Percentiles rank a stretch among this genome's conserved stretches.
phyloP scores from a whole-genome alignment of 2,329 filamentous ascomycete genomes.

The Pyrenophora tritici-repentis region DNA sequence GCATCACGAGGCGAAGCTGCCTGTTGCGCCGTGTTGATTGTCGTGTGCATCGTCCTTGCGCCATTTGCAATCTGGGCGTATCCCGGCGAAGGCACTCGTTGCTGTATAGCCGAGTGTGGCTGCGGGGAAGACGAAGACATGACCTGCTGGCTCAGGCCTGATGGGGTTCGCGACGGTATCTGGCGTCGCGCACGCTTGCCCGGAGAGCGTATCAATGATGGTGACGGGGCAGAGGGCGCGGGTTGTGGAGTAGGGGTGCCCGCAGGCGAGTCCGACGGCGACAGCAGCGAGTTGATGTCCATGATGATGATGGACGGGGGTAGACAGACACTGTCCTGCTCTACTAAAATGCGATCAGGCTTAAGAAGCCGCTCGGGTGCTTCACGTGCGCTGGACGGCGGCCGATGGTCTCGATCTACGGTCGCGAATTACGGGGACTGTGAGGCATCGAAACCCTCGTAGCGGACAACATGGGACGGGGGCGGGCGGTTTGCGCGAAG shows the following conservation, averaged over 20 bases:
- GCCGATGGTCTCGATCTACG: slow-evolving; percentile 8
- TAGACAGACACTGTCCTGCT: not conserved
- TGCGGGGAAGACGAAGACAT: slow-evolving; percentile 44
- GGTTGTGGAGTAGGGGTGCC: slow-evolving; percentile 42
- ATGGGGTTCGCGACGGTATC: slow-evolving; percentile 48
- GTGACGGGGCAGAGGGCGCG: slow-evolving; percentile 32
- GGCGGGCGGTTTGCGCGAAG: slow-evolving; percentile 13
- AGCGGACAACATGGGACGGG: slow-evolving; percentile 32
- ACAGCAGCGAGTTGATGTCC: slow-evolving; percentile 57
- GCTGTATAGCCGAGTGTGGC: slow-evolving; percentile 44
- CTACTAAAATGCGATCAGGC: slow-evolving; percentile 1
- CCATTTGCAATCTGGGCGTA: slow-evolving; percentile 38
- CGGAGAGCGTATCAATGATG: slow-evolving; percentile 36
- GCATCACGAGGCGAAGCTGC: slow-evolving; percentile 39
- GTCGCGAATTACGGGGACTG: slow-evolving; percentile 23
- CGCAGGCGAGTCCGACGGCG: slow-evolving; percentile 53
- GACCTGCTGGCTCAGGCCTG: slow-evolving; percentile 52
- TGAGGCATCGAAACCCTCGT: slow-evolving; percentile 17
- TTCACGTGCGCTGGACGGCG: slow-evolving; percentile 5
- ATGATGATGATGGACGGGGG: slow-evolving; percentile 34
- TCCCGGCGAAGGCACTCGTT: slow-evolving; percentile 37
- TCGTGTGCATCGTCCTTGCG: slow-evolving; percentile 36
- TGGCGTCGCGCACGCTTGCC: slow-evolving; percentile 40
- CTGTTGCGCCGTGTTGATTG: slow-evolving; percentile 39
- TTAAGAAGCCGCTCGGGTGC: slow-evolving; percentile 1